Evolutionary conservation across 495 filamentous ascomycete species (phyloP).

Genomic region (Talaromyces stipitatus): DNA sequence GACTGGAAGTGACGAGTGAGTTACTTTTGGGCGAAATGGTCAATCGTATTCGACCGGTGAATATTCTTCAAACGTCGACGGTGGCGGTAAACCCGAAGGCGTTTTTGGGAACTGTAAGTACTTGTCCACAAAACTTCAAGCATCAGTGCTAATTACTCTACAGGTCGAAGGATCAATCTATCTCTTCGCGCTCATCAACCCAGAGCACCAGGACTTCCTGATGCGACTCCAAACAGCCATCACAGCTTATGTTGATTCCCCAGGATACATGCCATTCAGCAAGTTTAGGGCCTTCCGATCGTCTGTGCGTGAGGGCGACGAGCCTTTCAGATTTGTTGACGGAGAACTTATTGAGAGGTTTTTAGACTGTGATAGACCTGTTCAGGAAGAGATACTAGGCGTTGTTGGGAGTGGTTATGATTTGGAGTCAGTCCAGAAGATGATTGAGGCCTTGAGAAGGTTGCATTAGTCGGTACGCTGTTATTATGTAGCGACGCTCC

Average conservation of each 20-base stretch:
- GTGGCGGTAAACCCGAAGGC: slow-evolving; percentile 71
- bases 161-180: slow-evolving; percentile 92
- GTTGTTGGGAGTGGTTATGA: slow-evolving; percentile 45
- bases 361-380: slow-evolving; percentile 53
- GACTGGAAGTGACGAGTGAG: slow-evolving; percentile 70
- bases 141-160: not conserved
- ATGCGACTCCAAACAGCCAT: slow-evolving; percentile 74
- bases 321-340: slow-evolving; percentile 84
- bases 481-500: not conserved
- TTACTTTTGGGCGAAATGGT: slow-evolving; percentile 86
- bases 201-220: slow-evolving; percentile 65
- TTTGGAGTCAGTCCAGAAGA: slow-evolving; percentile 64
- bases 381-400: slow-evolving; percentile 58
- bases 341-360: slow-evolving; percentile 87
- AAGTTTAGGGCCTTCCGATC: slow-evolving; percentile 73
- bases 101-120: slow-evolving; percentile 79
- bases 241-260: slow-evolving; percentile 52
- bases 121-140: not conserved
- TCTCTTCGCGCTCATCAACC: slow-evolving; percentile 71
- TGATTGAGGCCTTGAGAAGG: slow-evolving; percentile 67
- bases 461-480: slow-evolving; percentile 45
- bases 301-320: slow-evolving; percentile 58
- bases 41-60: slow-evolving; percentile 64
- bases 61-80: slow-evolving; percentile 49
- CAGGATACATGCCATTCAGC: slow-evolving; percentile 66